Percentiles rank a stretch among this genome's conserved stretches.
phyloP scores from a whole-genome alignment of 1,139 yeast species.

The Magnusiomyces ingens region DNA sequence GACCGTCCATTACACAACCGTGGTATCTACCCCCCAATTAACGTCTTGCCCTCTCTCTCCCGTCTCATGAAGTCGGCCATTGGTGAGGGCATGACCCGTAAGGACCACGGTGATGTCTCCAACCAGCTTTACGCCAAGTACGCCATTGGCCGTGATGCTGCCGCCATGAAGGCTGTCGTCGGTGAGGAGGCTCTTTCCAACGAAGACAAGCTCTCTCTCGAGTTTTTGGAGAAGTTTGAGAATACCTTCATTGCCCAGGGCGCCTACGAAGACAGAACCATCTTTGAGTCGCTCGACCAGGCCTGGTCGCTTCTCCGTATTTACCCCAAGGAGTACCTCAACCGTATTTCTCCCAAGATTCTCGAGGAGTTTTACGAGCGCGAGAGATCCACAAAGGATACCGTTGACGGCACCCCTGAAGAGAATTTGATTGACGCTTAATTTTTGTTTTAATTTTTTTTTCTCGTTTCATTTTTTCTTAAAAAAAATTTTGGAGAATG shows the following conservation, averaged over 20 bases:
- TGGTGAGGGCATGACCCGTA: conserved; percentile 99
- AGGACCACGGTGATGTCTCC: conserved; percentile 98
- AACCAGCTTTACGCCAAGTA: conserved; percentile 98
- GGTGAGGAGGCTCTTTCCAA: conserved; percentile 99
- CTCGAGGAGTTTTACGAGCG: conserved; percentile 92
- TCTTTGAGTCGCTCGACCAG: conserved; percentile 91
- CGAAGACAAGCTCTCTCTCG: conserved; percentile 94
- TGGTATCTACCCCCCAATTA: conserved; percentile 98
- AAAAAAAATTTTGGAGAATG: too few species aligned
- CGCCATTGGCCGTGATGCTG: conserved; percentile 99
- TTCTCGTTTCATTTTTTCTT: background rate
- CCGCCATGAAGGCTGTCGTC: conserved; percentile 99
- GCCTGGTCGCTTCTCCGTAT: conserved; percentile 98
- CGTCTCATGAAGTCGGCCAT: conserved; percentile 99
- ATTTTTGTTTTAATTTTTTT: conserved; percentile 12
- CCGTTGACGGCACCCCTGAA: conserved; percentile 27
- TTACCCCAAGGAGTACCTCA: conserved; percentile 97
- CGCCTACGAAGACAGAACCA: conserved; percentile 89
- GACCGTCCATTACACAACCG: conserved; percentile 95
- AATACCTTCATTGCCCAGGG: conserved; percentile 93
- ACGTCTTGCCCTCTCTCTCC: conserved; percentile 92
- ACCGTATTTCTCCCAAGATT: conserved; percentile 97
- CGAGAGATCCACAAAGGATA: conserved; percentile 40
- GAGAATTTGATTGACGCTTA: conserved; percentile 50
- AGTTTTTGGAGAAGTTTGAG: conserved; percentile 95